These are phyloP conservation scores for Paramecium tetraurelia DNA, from an alignment of 73 alveolate genomes.

Conservation along the genomic window DNA sequence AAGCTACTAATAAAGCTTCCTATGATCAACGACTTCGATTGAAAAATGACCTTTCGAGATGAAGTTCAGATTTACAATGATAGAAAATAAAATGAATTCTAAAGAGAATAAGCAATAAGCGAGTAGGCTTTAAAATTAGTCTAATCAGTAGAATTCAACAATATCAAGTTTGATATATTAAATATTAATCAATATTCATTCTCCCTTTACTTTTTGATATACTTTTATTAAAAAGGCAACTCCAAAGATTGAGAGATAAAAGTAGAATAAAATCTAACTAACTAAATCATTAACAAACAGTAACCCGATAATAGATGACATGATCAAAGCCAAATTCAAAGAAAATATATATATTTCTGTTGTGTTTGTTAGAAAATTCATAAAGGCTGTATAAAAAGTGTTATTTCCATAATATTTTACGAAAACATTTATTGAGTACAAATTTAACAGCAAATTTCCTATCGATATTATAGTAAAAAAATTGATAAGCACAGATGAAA, in stretches of 20 bases:
- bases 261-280: not conserved
- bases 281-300: not conserved
- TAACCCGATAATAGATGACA: not conserved
- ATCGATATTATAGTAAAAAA: not conserved
- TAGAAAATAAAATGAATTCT: not conserved
- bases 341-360: not conserved
- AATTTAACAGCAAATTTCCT: not conserved
- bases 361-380: not conserved
- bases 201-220: not conserved
- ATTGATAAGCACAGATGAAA: not conserved
- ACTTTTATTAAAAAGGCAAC: not conserved
- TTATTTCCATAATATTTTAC: slow-evolving; percentile 6
- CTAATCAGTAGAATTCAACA: slow-evolving; percentile 20
- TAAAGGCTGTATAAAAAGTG: not conserved
- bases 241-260: not conserved
- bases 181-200: not conserved
- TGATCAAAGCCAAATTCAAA: not conserved
- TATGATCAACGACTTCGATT: not conserved
- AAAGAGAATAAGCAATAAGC: slow-evolving; percentile 34
- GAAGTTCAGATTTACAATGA: not conserved
- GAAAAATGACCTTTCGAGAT: not conserved
- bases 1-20: not conserved
- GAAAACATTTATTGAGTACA: not conserved
- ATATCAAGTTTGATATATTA: not conserved
- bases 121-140: not conserved